Percentiles rank a stretch among this genome's conserved stretches.
Conservation (phyloP, 2,329 filamentous ascomycete species). For the Aschersonia sp. region DNA sequence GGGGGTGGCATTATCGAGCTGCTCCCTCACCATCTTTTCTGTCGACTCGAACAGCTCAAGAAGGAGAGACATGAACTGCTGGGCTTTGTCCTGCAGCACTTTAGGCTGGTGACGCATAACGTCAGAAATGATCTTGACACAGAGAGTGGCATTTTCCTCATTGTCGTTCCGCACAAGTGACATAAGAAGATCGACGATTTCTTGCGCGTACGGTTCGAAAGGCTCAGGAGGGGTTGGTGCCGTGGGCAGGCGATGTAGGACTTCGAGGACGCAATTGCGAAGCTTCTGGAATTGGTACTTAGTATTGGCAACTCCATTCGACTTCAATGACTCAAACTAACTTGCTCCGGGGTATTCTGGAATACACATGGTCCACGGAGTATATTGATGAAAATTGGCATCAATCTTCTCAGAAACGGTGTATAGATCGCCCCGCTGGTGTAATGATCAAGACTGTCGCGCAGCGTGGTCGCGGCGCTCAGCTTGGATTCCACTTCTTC, state of each 20-base stretch:
- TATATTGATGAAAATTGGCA: slow-evolving; percentile 80
- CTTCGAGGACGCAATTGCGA: slow-evolving; percentile 86
- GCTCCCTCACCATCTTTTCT: slow-evolving; percentile 87
- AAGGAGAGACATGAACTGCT: slow-evolving; percentile 81
- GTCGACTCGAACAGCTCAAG: slow-evolving; percentile 93
- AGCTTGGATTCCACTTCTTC: slow-evolving; percentile 70
- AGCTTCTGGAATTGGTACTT: slow-evolving; percentile 46
- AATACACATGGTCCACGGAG: slow-evolving; percentile 80
- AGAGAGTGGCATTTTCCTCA: slow-evolving; percentile 96
- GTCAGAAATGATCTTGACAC: slow-evolving; percentile 96
- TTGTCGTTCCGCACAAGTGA: slow-evolving; percentile 81
- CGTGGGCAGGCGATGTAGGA: slow-evolving; percentile 72
- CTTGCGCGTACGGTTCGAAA: slow-evolving; percentile 76
- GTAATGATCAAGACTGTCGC: slow-evolving; percentile 85
- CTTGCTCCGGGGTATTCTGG: slow-evolving; percentile 80
- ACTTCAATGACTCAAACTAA: slow-evolving; percentile 22
- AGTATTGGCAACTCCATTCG: slow-evolving; percentile 4
- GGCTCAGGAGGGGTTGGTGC: slow-evolving; percentile 58
- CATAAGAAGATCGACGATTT: slow-evolving; percentile 85
- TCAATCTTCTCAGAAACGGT: slow-evolving; percentile 70
- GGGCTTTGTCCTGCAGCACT: slow-evolving; percentile 63
- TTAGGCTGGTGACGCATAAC: slow-evolving; percentile 87
- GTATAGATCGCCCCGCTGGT: slow-evolving; percentile 64
- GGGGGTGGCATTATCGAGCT: slow-evolving; percentile 66
- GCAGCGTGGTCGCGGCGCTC: slow-evolving; percentile 70